A percentile compares a stretch with the other conserved stretches of the same genome.
Conservation (phyloP, 2,329 filamentous ascomycete genomes). For the Colletotrichum sp. region DNA sequence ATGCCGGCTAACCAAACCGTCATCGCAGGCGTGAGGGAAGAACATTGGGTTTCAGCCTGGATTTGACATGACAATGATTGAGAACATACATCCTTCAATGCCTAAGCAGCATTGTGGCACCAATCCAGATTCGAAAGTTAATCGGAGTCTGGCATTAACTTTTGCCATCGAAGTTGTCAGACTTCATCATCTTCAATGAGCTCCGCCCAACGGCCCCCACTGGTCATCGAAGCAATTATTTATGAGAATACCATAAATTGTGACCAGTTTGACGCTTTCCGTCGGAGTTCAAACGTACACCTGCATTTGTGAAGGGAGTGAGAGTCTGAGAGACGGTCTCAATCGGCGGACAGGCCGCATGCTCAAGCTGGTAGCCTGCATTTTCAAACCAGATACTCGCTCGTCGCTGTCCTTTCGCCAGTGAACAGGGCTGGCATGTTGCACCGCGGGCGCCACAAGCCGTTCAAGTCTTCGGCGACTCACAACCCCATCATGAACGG, state of each 20-base stretch:
- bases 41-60: not conserved
- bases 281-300: not conserved
- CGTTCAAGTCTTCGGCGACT: not conserved
- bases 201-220: not conserved
- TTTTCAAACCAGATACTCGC: not conserved
- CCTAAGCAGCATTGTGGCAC: not conserved
- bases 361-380: not conserved
- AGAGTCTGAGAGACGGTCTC: not conserved
- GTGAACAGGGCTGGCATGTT: not conserved
- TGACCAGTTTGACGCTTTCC: too few relatives aligned
- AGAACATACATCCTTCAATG: not conserved
- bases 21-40: not conserved
- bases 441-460: not conserved
- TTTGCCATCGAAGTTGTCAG: not conserved
- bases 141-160: not conserved
- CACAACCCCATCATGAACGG: not conserved
- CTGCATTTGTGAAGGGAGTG: not conserved
- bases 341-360: not conserved
- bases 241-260: accelerated
- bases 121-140: not conserved
- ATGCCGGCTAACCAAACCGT: not conserved
- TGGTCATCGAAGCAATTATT: not conserved
- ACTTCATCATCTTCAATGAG: not conserved
- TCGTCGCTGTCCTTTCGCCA: not conserved
- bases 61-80: not conserved